Conservation (phyloP, 202 grass and related monocot genomes). For the Setaria italica region DNA sequence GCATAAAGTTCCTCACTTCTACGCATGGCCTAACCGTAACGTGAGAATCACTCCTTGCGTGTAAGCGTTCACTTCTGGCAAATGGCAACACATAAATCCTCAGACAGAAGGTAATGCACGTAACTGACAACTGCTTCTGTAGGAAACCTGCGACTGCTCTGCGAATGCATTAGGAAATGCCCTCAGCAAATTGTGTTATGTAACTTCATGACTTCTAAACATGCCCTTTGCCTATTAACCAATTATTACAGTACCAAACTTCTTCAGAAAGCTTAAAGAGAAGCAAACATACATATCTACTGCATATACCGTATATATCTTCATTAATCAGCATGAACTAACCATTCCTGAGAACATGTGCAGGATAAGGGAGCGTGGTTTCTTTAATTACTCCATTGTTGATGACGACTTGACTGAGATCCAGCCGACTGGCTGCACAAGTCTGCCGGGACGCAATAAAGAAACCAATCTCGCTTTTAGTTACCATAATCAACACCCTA, state of each 20-base stretch:
- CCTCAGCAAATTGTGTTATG: neutral
- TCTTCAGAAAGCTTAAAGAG: neutral
- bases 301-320: too few species aligned
- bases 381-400: slow-evolving; percentile 8
- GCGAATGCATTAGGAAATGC: neutral
- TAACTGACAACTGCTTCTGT: neutral
- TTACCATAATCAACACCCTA: slow-evolving; percentile 20
- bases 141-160: neutral
- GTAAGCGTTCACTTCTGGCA: neutral
- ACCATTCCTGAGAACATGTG: slow-evolving; percentile 25
- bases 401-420: slow-evolving; percentile 39
- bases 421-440: slow-evolving; percentile 22
- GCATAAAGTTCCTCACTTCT: neutral
- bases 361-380: slow-evolving; percentile 3
- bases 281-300: too few species aligned
- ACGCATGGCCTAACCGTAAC: neutral
- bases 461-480: slow-evolving; percentile 26
- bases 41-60: neutral
- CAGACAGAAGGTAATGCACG: neutral
- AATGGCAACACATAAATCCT: neutral
- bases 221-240: too few species aligned
- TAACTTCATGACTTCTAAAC: neutral
- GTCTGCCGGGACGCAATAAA: slow-evolving; percentile 27
- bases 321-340: neutral
- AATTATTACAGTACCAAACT: neutral